Percentiles rank a stretch among this genome's conserved stretches.
Evolutionary conservation across 2,329 filamentous ascomycete genomes (phyloP).

Genomic region (Colletotrichum noveboracense): DNA sequence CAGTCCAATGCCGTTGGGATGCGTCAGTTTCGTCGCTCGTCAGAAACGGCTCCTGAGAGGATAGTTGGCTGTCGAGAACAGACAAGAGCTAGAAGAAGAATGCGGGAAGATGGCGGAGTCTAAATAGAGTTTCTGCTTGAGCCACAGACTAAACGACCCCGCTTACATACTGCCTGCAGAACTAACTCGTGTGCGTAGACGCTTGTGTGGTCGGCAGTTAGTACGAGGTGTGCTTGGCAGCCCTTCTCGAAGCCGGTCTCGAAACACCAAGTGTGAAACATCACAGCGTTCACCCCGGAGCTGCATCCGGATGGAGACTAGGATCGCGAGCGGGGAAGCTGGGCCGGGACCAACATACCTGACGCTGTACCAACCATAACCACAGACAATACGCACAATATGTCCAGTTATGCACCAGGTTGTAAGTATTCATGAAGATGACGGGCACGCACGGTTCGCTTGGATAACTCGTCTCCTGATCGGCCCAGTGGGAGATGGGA

Average conservation of each 20-base stretch:
- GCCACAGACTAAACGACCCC: neutral
- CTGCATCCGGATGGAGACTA: neutral
- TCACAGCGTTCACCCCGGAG: constrained; percentile 13
- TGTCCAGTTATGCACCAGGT: neutral
- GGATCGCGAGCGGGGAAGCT: constrained; percentile 5
- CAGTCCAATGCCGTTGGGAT: neutral
- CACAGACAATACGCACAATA: neutral
- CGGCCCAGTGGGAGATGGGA: neutral
- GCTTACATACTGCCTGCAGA: neutral
- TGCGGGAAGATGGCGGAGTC: neutral
- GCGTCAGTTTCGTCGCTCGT: neutral
- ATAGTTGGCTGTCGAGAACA: neutral
- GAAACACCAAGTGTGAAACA: constrained; percentile 18
- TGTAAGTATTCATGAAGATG: neutral
- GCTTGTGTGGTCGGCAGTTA: neutral
- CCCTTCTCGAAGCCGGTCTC: constrained; percentile 13
- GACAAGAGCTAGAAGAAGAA: neutral
- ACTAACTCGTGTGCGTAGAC: neutral
- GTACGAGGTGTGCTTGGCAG: neutral
- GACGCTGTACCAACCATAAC: neutral
- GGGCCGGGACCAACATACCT: neutral
- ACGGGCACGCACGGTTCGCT: neutral
- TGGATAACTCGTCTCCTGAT: neutral
- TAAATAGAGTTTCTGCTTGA: constrained; percentile 13
- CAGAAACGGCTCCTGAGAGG: neutral